A percentile compares a stretch with the other conserved stretches of the same genome.
phyloP scores from a whole-genome alignment of 176 grass and related monocot species.

The bread wheat (Triticum aestivum) region IWGSC_CS_RefSeq_v2.1 NC_057796.1:444908753-444909252 shows the following conservation, averaged over 20 bases:
- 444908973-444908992: slow-evolving; percentile 72
- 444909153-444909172: slow-evolving; percentile 60
- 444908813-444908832: slow-evolving; percentile 67
- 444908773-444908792: background rate
- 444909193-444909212: slow-evolving; percentile 58
- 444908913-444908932: slow-evolving; percentile 37
- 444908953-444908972: slow-evolving; percentile 56
- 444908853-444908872: slow-evolving; percentile 50
- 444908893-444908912: slow-evolving; percentile 62
- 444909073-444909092: slow-evolving; percentile 82
- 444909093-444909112: slow-evolving; percentile 40
- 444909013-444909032: slow-evolving; percentile 37
- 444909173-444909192: slow-evolving; percentile 63
- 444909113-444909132: slow-evolving; percentile 41
- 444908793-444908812: slow-evolving; percentile 29
- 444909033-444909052: slow-evolving; percentile 87
- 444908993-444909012: slow-evolving; percentile 73
- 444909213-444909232: slow-evolving; percentile 61
- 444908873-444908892: slow-evolving; percentile 71
- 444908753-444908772: background rate
- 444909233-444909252: slow-evolving; percentile 71
- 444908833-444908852: slow-evolving; percentile 70
- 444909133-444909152: slow-evolving; percentile 50
- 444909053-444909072: slow-evolving; percentile 56
- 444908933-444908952: slow-evolving; percentile 72